Evolutionary conservation across 1,284 basidiomycete genomes (phyloP).

Genomic region (Ustilago hordei): DNA sequence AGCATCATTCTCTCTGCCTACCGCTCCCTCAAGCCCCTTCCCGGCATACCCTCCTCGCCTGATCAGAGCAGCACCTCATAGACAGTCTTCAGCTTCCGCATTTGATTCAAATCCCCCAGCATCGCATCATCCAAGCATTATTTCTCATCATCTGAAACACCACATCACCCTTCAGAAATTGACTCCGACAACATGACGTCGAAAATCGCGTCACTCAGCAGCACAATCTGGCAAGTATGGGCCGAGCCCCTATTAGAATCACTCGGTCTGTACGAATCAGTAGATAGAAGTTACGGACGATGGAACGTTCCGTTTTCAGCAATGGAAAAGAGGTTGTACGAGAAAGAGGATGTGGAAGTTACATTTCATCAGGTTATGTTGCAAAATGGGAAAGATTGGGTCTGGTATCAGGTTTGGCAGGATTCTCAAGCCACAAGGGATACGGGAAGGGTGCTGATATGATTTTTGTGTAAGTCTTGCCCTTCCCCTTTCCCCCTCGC

Average conservation of each 20-base stretch:
- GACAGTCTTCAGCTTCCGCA: neutral
- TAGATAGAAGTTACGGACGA: constrained; percentile 60
- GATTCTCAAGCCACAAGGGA: constrained; percentile 48
- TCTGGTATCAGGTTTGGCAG: constrained; percentile 68
- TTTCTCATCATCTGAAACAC: neutral
- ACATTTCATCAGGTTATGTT: constrained; percentile 61
- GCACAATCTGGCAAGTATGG: constrained; percentile 59
- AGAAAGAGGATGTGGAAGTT: constrained; percentile 60
- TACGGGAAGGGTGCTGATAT: constrained; percentile 62
- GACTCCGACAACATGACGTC: constrained; percentile 2
- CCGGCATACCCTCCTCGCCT: neutral
- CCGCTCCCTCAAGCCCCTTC: neutral
- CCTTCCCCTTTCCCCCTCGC: neutral
- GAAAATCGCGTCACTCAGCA: constrained; percentile 15
- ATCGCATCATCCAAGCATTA: neutral
- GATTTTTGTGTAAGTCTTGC: constrained; percentile 56
- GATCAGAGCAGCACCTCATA: neutral
- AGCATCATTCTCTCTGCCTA: neutral
- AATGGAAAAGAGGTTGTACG: constrained; percentile 66
- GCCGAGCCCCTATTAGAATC: constrained; percentile 49
- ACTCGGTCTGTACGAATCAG: constrained; percentile 49
- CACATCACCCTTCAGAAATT: neutral
- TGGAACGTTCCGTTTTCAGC: constrained; percentile 59
- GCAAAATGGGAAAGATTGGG: constrained; percentile 64
- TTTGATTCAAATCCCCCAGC: neutral